These are phyloP conservation scores for Suillus sp. DNA, from an alignment of 768 basidiomycete genomes.

Conservation along the genomic window DNA sequence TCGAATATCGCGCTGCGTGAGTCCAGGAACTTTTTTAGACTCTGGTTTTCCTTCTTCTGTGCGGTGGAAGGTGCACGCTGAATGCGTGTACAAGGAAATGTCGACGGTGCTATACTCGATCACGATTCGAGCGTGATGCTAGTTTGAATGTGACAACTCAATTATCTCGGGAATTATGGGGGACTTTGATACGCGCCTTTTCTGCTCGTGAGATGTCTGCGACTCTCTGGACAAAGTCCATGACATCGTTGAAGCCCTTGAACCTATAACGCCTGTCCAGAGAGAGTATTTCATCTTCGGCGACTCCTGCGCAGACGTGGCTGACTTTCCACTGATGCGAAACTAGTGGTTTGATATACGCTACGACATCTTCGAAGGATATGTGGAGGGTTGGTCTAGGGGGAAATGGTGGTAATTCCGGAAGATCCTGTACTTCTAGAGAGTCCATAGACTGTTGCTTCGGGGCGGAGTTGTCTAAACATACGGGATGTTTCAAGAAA, in stretches of 20 bases:
- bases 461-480: conserved; percentile 8
- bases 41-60: conserved; percentile 16
- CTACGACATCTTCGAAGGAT: conserved; percentile 31
- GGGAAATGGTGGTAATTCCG: conserved; percentile 31
- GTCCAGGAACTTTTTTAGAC: conserved; percentile 36
- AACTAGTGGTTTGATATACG: conserved; percentile 41
- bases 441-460: not conserved
- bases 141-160: conserved; percentile 8
- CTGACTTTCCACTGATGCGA: conserved; percentile 31
- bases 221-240: conserved; percentile 33
- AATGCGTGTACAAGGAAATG: conserved; percentile 30
- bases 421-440: conserved; percentile 16
- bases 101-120: conserved; percentile 27
- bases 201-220: conserved; percentile 33
- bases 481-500: not conserved
- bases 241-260: conserved; percentile 24
- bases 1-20: conserved; percentile 54
- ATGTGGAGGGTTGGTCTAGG: conserved; percentile 40
- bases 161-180: not conserved
- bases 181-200: conserved; percentile 26
- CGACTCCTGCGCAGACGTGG: conserved; percentile 14
- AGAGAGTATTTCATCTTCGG: conserved; percentile 20
- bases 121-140: conserved; percentile 37
- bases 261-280: conserved; percentile 33
- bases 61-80: conserved; percentile 21